phyloP scores from a whole-genome alignment of 495 filamentous ascomycete genomes.

The Neurospora sp. region DNA sequence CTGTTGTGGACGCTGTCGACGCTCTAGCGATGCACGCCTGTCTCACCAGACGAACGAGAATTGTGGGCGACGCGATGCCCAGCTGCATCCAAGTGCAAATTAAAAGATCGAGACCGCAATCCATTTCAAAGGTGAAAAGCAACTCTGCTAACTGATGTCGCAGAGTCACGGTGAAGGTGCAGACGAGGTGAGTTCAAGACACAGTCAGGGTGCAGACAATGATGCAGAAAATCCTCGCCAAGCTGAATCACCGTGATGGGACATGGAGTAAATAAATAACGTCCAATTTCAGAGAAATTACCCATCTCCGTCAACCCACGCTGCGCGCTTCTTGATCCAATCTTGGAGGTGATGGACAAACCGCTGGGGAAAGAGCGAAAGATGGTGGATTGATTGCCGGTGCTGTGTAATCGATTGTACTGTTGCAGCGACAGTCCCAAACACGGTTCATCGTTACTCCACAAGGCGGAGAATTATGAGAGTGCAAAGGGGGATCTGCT shows the following conservation, averaged over 20 bases:
- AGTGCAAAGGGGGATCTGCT: not conserved
- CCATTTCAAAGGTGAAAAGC: not conserved
- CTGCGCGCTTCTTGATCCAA: not conserved
- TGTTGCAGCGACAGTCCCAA: not conserved
- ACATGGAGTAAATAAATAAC: not conserved
- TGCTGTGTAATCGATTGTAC: not conserved
- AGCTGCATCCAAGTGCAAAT: not conserved
- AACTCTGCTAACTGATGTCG: not conserved
- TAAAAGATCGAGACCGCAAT: not conserved
- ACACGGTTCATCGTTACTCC: not conserved
- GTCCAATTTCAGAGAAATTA: not conserved
- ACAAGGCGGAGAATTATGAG: not conserved
- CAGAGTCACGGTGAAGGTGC: not conserved
- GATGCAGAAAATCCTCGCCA: not conserved
- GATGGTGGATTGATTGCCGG: not conserved
- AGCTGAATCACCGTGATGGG: not conserved
- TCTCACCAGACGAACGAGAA: not conserved
- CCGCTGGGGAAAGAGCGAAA: not conserved
- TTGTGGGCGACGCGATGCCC: not conserved
- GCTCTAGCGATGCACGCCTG: not conserved
- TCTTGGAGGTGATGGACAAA: not conserved
- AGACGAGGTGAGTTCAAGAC: not conserved
- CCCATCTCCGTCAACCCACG: not conserved
- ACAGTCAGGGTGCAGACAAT: not conserved
- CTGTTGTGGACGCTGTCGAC: not conserved